Evolutionary conservation across 2,329 filamentous ascomycete species (phyloP).

Genomic region (Aspergillus terreus): DNA sequence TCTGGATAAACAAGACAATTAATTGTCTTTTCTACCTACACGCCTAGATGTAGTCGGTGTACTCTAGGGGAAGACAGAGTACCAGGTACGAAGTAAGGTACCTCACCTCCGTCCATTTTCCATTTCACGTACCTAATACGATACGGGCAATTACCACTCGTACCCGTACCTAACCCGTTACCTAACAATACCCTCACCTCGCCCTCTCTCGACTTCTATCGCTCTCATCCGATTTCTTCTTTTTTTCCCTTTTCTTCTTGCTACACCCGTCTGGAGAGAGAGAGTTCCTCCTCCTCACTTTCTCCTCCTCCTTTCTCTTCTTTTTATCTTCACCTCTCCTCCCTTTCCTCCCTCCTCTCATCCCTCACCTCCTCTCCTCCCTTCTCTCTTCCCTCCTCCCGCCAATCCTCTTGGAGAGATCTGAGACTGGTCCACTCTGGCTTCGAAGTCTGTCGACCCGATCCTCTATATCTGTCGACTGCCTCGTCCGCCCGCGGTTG

Average conservation of each 20-base stretch:
- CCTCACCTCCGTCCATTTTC: no score
- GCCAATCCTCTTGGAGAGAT: conserved; percentile 37
- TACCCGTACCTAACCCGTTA: no score
- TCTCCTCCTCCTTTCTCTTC: conserved; percentile 5
- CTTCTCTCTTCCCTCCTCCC: conserved; percentile 24
- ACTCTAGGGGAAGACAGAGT: no score
- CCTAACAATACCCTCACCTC: neutral
- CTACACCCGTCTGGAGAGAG: conserved; percentile 43
- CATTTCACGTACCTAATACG: no score
- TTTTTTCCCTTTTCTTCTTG: conserved; percentile 26
- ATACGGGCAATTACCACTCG: no score
- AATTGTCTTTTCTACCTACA: no score
- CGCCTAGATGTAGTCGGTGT: no score
- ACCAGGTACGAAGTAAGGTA: no score
- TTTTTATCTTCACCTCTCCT: conserved; percentile 29
- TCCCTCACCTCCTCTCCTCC: conserved; percentile 29
- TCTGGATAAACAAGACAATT: no score
- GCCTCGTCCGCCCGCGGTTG: conserved; percentile 26
- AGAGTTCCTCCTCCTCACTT: conserved; percentile 30
- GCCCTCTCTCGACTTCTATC: conserved; percentile 19
- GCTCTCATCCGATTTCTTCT: conserved; percentile 23
- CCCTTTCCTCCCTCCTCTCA: conserved; percentile 27
- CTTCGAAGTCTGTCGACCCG: conserved; percentile 26
- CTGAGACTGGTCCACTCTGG: conserved; percentile 32
- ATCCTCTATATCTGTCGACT: conserved; percentile 20